Evolutionary conservation across 306 rosid genomes (phyloP), one percentile per base, ranked within the genome.

Genomic region (Pterocarpus santalinus): DNA sequence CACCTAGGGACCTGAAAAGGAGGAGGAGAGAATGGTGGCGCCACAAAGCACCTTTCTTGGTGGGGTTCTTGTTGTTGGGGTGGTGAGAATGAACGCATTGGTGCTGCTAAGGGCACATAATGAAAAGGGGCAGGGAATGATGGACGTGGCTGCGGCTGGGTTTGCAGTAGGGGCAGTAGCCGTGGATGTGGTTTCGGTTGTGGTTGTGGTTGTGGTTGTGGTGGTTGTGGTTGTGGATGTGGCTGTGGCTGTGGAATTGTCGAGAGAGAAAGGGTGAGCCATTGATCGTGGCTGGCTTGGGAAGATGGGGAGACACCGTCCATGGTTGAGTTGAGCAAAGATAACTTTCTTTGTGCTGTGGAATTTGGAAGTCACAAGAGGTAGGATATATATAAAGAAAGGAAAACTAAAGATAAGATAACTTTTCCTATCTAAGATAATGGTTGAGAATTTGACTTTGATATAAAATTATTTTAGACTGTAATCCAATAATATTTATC

Each of bases 221-320:
- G 1, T 51, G 57, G 16, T 6, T 51, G 2, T 15, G 57, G 9
- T 11, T 47, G 14, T 9, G 32, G 3, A 9, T 17, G 15, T 8
- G 72, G 3, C 0, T 66, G 32, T 6, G 15, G 69, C 7, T 22
- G 39, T 34, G 58, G 4, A 47, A 11, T 5, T 11, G 17, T 1
- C 30, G 76, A 71, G 63, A 71, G 76, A 14, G 76, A 30, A 33
- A 71, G 76, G 76, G 22, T 14, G 2, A 71, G 76, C 61, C 61
- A 70, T 32, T 14, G 43, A 2, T 70, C 60, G 2, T 66, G 14
- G 51, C 5, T 4, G 49, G 28, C 32, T 15, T 63, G 44, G 3
- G 5, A 12, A 12, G 39, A 5, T 32, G 67, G 17, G 13, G 71
- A 8, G 28, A 8, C 4, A 0, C 3, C 2, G 5, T 7, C 5